A percentile compares a stretch with the other conserved stretches of the same genome.
Evolutionary conservation across 768 basidiomycete species (phyloP).

Genomic region (Bullera alba): DNA sequence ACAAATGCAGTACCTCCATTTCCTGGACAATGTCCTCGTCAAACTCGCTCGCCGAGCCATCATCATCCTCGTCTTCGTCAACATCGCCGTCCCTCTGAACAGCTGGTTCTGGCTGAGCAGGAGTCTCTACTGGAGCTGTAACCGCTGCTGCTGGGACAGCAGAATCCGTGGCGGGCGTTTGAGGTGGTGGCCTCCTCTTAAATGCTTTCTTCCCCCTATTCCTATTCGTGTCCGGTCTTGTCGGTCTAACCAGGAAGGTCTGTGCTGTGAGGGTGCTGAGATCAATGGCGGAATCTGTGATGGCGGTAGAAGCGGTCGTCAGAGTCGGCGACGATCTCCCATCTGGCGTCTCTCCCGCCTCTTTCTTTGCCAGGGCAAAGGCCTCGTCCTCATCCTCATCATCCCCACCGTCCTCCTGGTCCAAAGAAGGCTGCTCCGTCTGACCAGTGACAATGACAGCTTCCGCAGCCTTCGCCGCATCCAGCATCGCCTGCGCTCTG

Average conservation of each 20-base stretch:
- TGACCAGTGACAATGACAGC: slow-evolving; percentile 31
- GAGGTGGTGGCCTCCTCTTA: slow-evolving; percentile 16
- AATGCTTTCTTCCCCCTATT: slow-evolving; percentile 34
- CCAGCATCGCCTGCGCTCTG: slow-evolving; percentile 65
- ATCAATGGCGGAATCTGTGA: slow-evolving; percentile 11
- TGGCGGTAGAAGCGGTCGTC: background rate
- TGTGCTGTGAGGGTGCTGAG: slow-evolving; percentile 36
- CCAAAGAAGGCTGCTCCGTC: slow-evolving; percentile 3
- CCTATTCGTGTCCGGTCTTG: slow-evolving; percentile 37
- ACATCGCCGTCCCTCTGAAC: slow-evolving; percentile 46
- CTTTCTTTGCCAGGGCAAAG: background rate
- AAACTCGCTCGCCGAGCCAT: slow-evolving; percentile 22
- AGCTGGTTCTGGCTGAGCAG: slow-evolving; percentile 45
- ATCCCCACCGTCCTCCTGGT: background rate
- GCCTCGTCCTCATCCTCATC: background rate
- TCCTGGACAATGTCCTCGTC: slow-evolving; percentile 59
- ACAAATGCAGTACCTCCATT: slow-evolving; percentile 84
- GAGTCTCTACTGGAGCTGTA: background rate
- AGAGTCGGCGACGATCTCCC: slow-evolving; percentile 4
- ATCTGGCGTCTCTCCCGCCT: too few species aligned
- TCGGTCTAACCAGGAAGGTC: slow-evolving; percentile 42
- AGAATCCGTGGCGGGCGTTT: slow-evolving; percentile 1
- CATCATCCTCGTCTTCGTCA: slow-evolving; percentile 44
- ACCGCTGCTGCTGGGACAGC: background rate
- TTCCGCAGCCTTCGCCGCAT: slow-evolving; percentile 55